Percentiles rank a stretch among this genome's conserved stretches.
Conservation (phyloP, 2,329 filamentous ascomycete genomes). For the Beauveria caledonica region DNA sequence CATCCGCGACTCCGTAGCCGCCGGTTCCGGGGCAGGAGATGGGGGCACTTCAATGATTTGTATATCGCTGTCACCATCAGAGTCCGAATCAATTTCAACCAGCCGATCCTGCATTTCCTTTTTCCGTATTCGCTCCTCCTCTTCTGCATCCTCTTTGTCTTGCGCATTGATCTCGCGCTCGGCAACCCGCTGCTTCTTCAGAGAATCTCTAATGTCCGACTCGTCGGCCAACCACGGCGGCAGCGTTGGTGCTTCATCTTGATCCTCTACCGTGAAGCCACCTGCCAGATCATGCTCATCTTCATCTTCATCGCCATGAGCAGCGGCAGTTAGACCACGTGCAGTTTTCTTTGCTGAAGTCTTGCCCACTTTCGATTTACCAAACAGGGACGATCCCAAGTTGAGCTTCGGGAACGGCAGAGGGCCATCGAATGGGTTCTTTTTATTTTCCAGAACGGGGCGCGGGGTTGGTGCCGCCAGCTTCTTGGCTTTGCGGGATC, state of each 20-base stretch:
- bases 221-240: constrained; percentile 68
- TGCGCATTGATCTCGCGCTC: constrained; percentile 57
- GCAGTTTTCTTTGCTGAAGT: background rate
- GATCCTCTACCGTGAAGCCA: constrained; percentile 25
- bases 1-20: background rate
- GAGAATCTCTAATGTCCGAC: constrained; percentile 56
- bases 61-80: constrained; percentile 48
- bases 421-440: constrained; percentile 65
- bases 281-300: constrained; percentile 23
- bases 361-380: constrained; percentile 28
- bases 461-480: constrained; percentile 32
- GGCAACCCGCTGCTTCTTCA: constrained; percentile 48
- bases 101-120: constrained; percentile 39
- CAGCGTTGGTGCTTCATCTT: constrained; percentile 40
- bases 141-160: constrained; percentile 47
- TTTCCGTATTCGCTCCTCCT: constrained; percentile 42
- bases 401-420: constrained; percentile 86
- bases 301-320: constrained; percentile 15
- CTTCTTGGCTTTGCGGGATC: constrained; percentile 55
- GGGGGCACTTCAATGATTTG: constrained; percentile 46
- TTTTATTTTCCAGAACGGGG: constrained; percentile 40
- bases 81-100: constrained; percentile 56
- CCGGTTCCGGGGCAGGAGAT: constrained; percentile 17
- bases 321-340: background rate
- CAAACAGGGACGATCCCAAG: constrained; percentile 54